A percentile compares a stretch with the other conserved stretches of the same genome.
Conservation (phyloP, 2,329 filamentous ascomycete species). For the Pestalotiopsis sp. region DNA sequence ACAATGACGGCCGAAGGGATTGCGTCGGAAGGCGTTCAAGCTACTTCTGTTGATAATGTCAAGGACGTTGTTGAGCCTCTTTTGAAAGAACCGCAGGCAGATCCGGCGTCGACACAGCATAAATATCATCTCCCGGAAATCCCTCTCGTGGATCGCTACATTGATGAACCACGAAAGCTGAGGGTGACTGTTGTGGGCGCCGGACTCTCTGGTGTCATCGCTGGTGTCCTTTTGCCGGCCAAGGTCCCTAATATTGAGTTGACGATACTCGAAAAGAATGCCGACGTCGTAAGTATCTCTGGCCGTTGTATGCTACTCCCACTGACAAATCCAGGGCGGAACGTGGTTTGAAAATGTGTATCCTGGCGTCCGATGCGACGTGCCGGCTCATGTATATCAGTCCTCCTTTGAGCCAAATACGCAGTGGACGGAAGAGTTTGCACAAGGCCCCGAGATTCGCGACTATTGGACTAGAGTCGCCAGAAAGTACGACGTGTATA, state of each 20-base stretch:
- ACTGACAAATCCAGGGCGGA: conserved; percentile 40
- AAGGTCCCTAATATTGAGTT: conserved; percentile 71
- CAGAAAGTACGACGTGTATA: conserved; percentile 65
- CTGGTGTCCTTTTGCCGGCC: conserved; percentile 66
- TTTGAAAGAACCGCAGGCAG: background rate
- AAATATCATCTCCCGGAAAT: conserved; percentile 11
- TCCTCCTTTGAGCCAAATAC: conserved; percentile 69
- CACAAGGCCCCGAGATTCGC: conserved; percentile 67
- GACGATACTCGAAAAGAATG: conserved; percentile 70
- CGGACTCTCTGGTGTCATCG: conserved; percentile 64
- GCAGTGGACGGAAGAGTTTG: conserved; percentile 71
- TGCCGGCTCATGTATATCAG: conserved; percentile 73
- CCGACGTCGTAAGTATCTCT: conserved; percentile 59
- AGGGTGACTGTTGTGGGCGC: conserved; percentile 66
- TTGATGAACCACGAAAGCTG: conserved; percentile 50
- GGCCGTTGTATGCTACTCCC: background rate
- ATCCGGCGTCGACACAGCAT: background rate
- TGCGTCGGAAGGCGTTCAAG: background rate
- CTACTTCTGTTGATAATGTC: background rate
- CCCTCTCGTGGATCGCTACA: conserved; percentile 37
- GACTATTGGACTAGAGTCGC: conserved; percentile 68
- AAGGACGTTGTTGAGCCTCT: background rate
- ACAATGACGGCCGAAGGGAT: conserved; percentile 6
- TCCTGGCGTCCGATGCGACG: conserved; percentile 69
- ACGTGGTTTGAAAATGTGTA: conserved; percentile 62